Percentiles rank a stretch among this genome's conserved stretches.
These are phyloP conservation scores for Globisporangium spinosum DNA, from an alignment of 352 stramenopile genomes.

Conservation along the genomic window DNA sequence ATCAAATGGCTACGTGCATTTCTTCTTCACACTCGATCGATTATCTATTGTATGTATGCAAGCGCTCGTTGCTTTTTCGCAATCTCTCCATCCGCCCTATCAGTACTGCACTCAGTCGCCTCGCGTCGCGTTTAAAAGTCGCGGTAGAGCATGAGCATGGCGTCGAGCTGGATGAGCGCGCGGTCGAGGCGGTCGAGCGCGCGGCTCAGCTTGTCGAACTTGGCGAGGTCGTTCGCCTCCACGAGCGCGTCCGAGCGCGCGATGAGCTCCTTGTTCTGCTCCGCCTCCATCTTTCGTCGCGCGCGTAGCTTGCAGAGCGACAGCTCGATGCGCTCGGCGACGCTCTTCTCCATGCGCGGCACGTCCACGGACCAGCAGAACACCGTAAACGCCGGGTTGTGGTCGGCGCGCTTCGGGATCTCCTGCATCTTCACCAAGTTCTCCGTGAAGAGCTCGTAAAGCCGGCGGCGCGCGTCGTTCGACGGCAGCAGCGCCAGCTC, in stretches of 20 bases:
- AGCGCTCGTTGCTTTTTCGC: neutral
- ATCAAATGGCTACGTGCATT: neutral
- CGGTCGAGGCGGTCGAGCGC: constrained; percentile 82
- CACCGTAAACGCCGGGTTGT: constrained; percentile 87
- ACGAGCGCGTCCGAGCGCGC: constrained; percentile 84
- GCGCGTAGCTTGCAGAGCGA: constrained; percentile 68
- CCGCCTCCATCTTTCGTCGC: constrained; percentile 69
- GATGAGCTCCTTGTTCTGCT: constrained; percentile 88
- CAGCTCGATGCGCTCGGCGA: constrained; percentile 65
- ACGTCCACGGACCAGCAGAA: constrained; percentile 86
- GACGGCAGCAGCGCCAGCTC: constrained; percentile 80
- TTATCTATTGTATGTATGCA: constrained; percentile 5
- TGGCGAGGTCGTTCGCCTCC: constrained; percentile 79
- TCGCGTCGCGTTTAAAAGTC: constrained; percentile 64
- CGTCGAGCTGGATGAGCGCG: constrained; percentile 77
- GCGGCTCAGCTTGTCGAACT: constrained; percentile 85
- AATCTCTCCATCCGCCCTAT: neutral
- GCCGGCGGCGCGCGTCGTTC: constrained; percentile 71
- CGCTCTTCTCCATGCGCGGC: constrained; percentile 50
- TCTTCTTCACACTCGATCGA: neutral
- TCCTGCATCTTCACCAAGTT: constrained; percentile 81
- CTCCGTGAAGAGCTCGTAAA: constrained; percentile 81
- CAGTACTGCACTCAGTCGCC: neutral
- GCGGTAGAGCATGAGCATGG: constrained; percentile 87
- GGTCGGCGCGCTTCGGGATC: constrained; percentile 83